A percentile compares a stretch with the other conserved stretches of the same genome.
These are phyloP conservation scores for Naumovozyma dairenensis DNA, from an alignment of 805 yeast species.

Conservation along the genomic window DNA sequence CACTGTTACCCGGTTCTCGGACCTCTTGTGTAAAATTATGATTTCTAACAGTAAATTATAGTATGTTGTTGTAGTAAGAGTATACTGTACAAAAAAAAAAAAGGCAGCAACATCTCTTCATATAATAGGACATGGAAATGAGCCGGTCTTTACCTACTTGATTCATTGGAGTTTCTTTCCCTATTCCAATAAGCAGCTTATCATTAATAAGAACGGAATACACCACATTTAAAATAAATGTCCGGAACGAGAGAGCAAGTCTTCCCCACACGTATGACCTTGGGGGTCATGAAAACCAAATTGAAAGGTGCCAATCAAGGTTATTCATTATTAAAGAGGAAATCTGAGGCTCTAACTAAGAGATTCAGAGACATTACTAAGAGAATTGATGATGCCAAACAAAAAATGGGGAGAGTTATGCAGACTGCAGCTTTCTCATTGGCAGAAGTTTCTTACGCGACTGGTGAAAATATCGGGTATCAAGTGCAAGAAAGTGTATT, in stretches of 20 bases:
- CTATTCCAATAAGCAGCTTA: no score
- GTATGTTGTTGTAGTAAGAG: no score
- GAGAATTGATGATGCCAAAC: slow-evolving; percentile 87
- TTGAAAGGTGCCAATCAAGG: slow-evolving; percentile 97
- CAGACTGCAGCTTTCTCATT: slow-evolving; percentile 95
- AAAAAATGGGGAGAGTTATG: slow-evolving; percentile 97
- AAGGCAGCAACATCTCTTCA: no score
- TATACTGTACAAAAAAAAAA: no score
- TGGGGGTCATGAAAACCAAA: slow-evolving; percentile 88
- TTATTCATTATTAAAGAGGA: slow-evolving; percentile 83
- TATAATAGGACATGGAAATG: no score
- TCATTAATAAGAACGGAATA: no score
- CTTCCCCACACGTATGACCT: slow-evolving; percentile 96
- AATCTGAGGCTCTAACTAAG: slow-evolving; percentile 93
- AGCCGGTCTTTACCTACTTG: no score
- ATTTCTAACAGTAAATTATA: no score
- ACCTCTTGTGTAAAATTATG: no score
- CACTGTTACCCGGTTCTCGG: no score
- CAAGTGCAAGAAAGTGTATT: slow-evolving; percentile 94
- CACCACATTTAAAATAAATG: background rate
- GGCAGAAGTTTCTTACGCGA: slow-evolving; percentile 95
- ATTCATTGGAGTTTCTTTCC: no score
- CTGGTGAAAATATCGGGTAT: slow-evolving; percentile 90
- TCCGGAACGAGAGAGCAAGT: slow-evolving; percentile 70
- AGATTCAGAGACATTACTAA: slow-evolving; percentile 92